Evolutionary conservation across 2,329 filamentous ascomycete genomes (phyloP).

Genomic region (Fusarium sp.): DNA sequence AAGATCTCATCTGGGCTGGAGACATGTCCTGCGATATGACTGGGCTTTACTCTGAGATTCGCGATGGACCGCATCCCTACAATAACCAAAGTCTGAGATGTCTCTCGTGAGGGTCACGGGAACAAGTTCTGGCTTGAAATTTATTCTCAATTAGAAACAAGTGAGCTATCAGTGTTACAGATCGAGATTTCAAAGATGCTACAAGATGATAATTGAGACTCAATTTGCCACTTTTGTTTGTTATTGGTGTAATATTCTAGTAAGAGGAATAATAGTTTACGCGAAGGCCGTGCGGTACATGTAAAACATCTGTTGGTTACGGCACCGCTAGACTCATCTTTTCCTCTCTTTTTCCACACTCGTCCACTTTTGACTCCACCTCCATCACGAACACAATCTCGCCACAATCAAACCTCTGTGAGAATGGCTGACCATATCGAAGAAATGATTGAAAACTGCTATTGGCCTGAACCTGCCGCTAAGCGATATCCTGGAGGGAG

Average conservation of each 20-base stretch:
- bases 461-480: not conserved
- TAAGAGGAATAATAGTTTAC: not conserved
- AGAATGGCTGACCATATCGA: not conserved
- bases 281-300: not conserved
- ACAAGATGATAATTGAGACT: not conserved
- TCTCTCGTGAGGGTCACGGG: not conserved
- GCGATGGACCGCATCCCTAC: not conserved
- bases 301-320: not conserved
- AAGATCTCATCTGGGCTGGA: not conserved
- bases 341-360: not conserved
- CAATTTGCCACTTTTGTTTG: not conserved
- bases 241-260: not conserved
- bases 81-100: not conserved
- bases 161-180: not conserved
- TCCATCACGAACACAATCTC: not conserved
- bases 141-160: fast-evolving
- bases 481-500: not conserved
- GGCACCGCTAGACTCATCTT: not conserved
- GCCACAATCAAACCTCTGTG: not conserved
- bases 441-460: not conserved
- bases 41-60: not conserved
- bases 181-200: fast-evolving
- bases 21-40: not conserved
- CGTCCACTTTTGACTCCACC: not conserved
- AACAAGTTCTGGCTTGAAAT: not conserved